These are phyloP conservation scores for Sporothrix euskadiensis DNA, from an alignment of 2,329 filamentous ascomycete genomes.

Conservation along the genomic window DNA sequence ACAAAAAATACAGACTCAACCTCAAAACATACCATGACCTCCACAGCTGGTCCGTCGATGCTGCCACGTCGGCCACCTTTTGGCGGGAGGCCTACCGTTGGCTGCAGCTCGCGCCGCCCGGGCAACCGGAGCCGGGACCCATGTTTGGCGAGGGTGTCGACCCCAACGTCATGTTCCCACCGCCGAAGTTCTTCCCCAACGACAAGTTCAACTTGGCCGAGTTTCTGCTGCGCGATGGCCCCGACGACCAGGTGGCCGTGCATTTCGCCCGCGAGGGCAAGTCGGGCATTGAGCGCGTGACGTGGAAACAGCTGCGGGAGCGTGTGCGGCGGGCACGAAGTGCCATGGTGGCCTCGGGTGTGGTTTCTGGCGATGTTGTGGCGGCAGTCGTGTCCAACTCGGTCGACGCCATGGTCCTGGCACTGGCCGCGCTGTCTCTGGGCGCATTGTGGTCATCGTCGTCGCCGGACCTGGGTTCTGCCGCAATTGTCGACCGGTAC, in stretches of 20 bases:
- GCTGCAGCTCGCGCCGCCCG: constrained; percentile 18
- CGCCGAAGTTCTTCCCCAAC: constrained; percentile 26
- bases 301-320: constrained; percentile 22
- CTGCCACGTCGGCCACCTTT: constrained; percentile 13
- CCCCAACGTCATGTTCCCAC: constrained; percentile 9
- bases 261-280: constrained; percentile 53
- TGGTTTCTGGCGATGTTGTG: constrained; percentile 26
- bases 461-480: constrained; percentile 30
- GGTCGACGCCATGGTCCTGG: constrained; percentile 26
- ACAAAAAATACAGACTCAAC: constrained; percentile 16
- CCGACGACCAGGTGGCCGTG: constrained; percentile 44
- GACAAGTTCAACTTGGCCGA: constrained; percentile 26
- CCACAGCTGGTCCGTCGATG: constrained; percentile 24
- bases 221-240: constrained; percentile 22
- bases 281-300: constrained; percentile 39
- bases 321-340: constrained; percentile 12
- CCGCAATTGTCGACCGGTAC: constrained; percentile 29
- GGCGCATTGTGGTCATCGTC: constrained; percentile 30
- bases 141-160: constrained; percentile 2
- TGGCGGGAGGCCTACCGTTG: constrained; percentile 26
- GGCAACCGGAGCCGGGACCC: neutral
- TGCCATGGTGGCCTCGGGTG: constrained; percentile 19
- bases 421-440: constrained; percentile 26
- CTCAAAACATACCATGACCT: constrained; percentile 24
- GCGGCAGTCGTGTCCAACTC: constrained; percentile 30